Evolutionary conservation across 2,329 filamentous ascomycete species (phyloP), one percentile per base, ranked within the genome.

Genomic region (Trichoderma sp.): DNA sequence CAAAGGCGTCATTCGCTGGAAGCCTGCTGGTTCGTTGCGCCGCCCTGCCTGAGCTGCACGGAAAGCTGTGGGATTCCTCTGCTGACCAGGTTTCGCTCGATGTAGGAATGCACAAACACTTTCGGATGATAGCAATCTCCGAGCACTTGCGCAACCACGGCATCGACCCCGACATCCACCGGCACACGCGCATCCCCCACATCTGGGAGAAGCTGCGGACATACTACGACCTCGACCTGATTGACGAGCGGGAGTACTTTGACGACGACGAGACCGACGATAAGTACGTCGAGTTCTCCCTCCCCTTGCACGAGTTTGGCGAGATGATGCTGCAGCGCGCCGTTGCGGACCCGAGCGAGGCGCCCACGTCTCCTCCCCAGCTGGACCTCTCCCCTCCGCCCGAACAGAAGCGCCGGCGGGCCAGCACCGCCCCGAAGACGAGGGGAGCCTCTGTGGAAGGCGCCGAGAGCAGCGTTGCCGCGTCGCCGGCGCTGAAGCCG

Each of bases 1-100:
- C 79, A 97, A 97, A 75, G 92, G 89, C 60, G 90, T 98, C 70
- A 93, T 98, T 69, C 86, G 89, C 74, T 97, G 91, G 90, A 99
- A 99, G 75, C 95, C 95, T n/a, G 94, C 94, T 47, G 94, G 93
- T 92, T 74, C 69, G 74, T 68, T 26, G 30, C 30, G 19, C 30
- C 14, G 14, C 19, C 45, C 12, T 17, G 14, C n/a, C 4, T 24
- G 19, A 7, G 41, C 26, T 52, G n/a, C 2, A 15, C 34, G 14
- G n/a, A 9, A 39, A 59, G 12, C 14, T 17, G 7, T 34, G 28
- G 17, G 44, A 30, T 39, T 12, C 43, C 43, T 5, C 0, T 63
- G 19, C 50, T 63, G 28, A 63, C 7, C 15, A 7, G 14, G 14
- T 1, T 26, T 19, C 14, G 39, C 9, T 34, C 17, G 17, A 67